phyloP scores from a whole-genome alignment of 164 flowering plant species.

The Nymphaea thermarum region DNA sequence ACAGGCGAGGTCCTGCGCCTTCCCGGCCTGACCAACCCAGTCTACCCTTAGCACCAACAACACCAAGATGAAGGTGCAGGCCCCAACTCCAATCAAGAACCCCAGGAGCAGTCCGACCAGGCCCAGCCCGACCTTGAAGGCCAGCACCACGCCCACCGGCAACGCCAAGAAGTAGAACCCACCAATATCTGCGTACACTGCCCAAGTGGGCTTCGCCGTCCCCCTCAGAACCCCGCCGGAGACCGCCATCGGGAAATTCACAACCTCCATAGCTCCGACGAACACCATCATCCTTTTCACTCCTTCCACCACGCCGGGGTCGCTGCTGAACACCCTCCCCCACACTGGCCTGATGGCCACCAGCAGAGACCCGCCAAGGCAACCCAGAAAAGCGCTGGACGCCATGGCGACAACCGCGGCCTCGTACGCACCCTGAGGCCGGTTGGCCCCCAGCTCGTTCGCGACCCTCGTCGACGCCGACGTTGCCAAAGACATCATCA shows the following conservation, averaged over 20 bases:
- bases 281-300: slow-evolving; percentile 58
- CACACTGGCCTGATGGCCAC: slow-evolving; percentile 32
- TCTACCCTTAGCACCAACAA: slow-evolving; percentile 43
- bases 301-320: slow-evolving; percentile 31
- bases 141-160: slow-evolving; percentile 56
- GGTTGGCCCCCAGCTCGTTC: slow-evolving; percentile 72
- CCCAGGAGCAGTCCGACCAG: slow-evolving; percentile 58
- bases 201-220: slow-evolving; percentile 69
- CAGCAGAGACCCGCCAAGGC: slow-evolving; percentile 27
- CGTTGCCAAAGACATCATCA: slow-evolving; percentile 67
- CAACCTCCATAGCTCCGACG: slow-evolving; percentile 62
- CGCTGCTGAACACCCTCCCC: slow-evolving; percentile 66
- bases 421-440: slow-evolving; percentile 20
- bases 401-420: slow-evolving; percentile 46
- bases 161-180: slow-evolving; percentile 76
- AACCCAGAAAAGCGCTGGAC: slow-evolving; percentile 25
- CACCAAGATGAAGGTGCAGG: slow-evolving; percentile 37
- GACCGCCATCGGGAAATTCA: slow-evolving; percentile 68
- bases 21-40: slow-evolving; percentile 62
- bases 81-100: slow-evolving; percentile 44
- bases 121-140: slow-evolving; percentile 43
- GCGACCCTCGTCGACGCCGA: slow-evolving; percentile 69
- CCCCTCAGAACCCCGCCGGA: slow-evolving; percentile 81
- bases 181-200: slow-evolving; percentile 53
- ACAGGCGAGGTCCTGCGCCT: slow-evolving; percentile 46